Conservation (phyloP, 2,329 filamentous ascomycete genomes). For the Claviceps purpurea region DNA sequence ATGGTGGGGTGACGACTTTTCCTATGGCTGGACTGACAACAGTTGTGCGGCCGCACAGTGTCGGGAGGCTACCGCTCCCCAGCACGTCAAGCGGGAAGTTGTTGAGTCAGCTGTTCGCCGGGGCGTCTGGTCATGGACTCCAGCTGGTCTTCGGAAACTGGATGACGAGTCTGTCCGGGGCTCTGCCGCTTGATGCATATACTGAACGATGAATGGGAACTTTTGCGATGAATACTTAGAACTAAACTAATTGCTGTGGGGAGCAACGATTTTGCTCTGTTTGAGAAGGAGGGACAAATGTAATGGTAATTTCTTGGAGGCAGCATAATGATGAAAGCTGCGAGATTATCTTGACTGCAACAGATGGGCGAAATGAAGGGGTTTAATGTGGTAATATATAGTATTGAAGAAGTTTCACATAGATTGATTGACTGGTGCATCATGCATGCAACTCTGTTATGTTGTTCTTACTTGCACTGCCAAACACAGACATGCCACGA, state of each 20-base stretch:
- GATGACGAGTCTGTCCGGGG: constrained; percentile 20
- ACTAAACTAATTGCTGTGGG: constrained; percentile 16
- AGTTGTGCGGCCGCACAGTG: constrained; percentile 25
- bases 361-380: constrained; percentile 11
- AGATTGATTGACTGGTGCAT: not conserved
- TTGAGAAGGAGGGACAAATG: constrained; percentile 13
- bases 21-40: constrained; percentile 28
- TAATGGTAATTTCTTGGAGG: constrained; percentile 21
- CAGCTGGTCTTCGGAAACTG: constrained; percentile 18
- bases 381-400: constrained; percentile 11
- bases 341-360: constrained; percentile 17
- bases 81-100: constrained; percentile 19
- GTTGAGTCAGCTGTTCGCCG: constrained; percentile 17
- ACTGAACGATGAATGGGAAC: constrained; percentile 6
- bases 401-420: constrained; percentile 4
- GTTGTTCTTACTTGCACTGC: no score
- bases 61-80: constrained; percentile 15
- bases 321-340: constrained; percentile 18
- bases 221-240: constrained; percentile 11
- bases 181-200: constrained; percentile 15
- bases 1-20: constrained; percentile 30
- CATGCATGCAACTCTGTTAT: no score
- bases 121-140: constrained; percentile 23
- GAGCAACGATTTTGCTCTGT: constrained; percentile 15
- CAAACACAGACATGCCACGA: no score